These are phyloP conservation scores for Phytopythium chamaehyphon DNA, from an alignment of 352 stramenopile species.

Conservation along the genomic window DNA sequence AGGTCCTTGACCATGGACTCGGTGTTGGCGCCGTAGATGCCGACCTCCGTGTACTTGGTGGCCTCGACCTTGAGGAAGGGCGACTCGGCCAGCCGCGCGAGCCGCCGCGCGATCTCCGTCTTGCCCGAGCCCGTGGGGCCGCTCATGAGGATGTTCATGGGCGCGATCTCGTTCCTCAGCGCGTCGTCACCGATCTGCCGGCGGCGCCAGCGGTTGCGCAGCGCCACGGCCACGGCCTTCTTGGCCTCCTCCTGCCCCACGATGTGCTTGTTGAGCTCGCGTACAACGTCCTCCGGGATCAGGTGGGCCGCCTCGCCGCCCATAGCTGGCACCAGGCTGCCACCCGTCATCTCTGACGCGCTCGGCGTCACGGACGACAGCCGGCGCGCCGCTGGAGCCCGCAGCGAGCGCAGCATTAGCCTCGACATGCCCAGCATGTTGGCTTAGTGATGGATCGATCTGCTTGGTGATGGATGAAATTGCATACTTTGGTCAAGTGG, in stretches of 20 bases:
- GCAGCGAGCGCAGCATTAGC: neutral
- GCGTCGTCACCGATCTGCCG: constrained; percentile 89
- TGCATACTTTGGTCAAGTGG: no score
- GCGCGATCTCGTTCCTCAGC: constrained; percentile 88
- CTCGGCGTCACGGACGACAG: neutral
- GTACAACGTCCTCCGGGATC: constrained; percentile 91
- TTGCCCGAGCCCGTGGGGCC: constrained; percentile 97
- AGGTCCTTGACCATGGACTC: constrained; percentile 99
- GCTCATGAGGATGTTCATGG: constrained; percentile 99
- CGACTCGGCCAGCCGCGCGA: constrained; percentile 96
- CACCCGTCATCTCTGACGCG: neutral
- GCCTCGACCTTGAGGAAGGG: constrained; percentile 98
- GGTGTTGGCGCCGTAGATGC: constrained; percentile 97
- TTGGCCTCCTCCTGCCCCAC: constrained; percentile 97
- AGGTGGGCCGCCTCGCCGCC: constrained; percentile 29
- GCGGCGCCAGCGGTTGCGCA: constrained; percentile 97
- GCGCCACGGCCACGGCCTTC: constrained; percentile 96
- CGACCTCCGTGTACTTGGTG: constrained; percentile 99
- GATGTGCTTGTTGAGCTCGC: constrained; percentile 94
- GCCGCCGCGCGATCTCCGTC: constrained; percentile 97
- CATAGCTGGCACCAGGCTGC: neutral
- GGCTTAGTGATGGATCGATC: no score
- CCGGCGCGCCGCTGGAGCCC: neutral
- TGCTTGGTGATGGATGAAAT: no score
- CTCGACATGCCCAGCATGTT: constrained; percentile 1